Conservation (phyloP, 495 filamentous ascomycete species). For the Chaetomium tenue region DNA sequence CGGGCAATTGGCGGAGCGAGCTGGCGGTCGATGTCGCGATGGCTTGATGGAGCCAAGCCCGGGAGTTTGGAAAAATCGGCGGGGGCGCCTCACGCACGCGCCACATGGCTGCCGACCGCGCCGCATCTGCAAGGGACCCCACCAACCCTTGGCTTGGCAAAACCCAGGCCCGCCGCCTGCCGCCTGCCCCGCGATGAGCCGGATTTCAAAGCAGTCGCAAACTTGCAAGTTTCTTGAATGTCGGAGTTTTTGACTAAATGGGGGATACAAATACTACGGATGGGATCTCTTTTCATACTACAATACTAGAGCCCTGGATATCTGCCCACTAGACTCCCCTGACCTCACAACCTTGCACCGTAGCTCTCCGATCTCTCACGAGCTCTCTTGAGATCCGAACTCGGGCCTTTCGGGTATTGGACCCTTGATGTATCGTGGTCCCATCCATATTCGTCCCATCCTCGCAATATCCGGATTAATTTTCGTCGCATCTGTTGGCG, state of each 20-base stretch:
- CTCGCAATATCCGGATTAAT: conserved; percentile 24
- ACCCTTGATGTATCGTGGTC: conserved; percentile 20
- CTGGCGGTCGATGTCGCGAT: conserved; percentile 19
- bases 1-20: conserved; percentile 17
- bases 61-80: conserved; percentile 21
- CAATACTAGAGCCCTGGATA: neutral
- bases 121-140: neutral
- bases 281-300: too few relatives aligned
- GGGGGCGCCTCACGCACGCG: conserved; percentile 18
- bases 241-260: neutral
- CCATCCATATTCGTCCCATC: conserved; percentile 20
- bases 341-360: neutral
- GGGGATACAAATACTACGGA: neutral
- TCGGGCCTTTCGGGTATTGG: neutral
- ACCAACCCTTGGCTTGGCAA: conserved; percentile 3
- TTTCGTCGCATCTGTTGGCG: conserved; percentile 25
- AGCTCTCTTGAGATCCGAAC: neutral
- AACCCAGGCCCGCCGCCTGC: conserved; percentile 1
- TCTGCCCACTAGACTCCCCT: neutral
- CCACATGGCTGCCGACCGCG: conserved; percentile 9
- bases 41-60: conserved; percentile 17
- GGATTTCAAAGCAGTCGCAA: conserved; percentile 46
- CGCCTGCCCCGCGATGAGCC: conserved; percentile 17
- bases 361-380: neutral
- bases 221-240: neutral